Percentiles rank a stretch among this genome's conserved stretches.
Conservation (phyloP, 441 rosid species). For the Mallotus japonicus region DNA sequence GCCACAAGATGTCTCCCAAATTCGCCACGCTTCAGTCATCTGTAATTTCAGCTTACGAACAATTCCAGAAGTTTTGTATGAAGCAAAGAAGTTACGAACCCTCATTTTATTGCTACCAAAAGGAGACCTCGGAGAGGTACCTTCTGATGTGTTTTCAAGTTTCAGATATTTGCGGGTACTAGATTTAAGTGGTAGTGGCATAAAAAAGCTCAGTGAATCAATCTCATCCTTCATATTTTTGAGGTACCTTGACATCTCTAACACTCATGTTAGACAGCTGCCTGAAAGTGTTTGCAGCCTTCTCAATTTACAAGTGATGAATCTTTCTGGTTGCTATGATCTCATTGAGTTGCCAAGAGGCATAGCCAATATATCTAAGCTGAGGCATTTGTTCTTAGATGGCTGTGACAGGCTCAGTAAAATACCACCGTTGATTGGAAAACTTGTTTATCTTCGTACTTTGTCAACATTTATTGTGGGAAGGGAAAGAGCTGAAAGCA, state of each 20-base stretch:
- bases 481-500: slow-evolving; percentile 9
- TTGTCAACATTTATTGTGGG: slow-evolving; percentile 6
- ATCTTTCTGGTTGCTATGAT: slow-evolving; percentile 15
- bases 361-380: neutral
- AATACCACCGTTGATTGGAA: slow-evolving; percentile 5
- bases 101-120: slow-evolving; percentile 4
- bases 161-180: slow-evolving; percentile 12
- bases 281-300: slow-evolving; percentile 9
- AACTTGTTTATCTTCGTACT: neutral
- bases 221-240: neutral
- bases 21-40: neutral
- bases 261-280: slow-evolving; percentile 2
- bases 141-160: slow-evolving; percentile 11
- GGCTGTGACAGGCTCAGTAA: slow-evolving; percentile 7
- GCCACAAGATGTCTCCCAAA: neutral
- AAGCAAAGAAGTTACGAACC: slow-evolving; percentile 15
- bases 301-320: slow-evolving; percentile 9
- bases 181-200: slow-evolving; percentile 12
- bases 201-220: neutral
- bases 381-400: slow-evolving; percentile 7
- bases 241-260: slow-evolving; percentile 14
- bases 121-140: slow-evolving; percentile 15
- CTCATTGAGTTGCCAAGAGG: slow-evolving; percentile 8
- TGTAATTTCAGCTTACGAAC: slow-evolving; percentile 1
- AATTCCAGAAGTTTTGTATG: slow-evolving; percentile 8